Percentiles rank a stretch among this genome's conserved stretches.
Conservation (phyloP, 1,284 basidiomycete species). For the Vanrija humicola region DNA sequence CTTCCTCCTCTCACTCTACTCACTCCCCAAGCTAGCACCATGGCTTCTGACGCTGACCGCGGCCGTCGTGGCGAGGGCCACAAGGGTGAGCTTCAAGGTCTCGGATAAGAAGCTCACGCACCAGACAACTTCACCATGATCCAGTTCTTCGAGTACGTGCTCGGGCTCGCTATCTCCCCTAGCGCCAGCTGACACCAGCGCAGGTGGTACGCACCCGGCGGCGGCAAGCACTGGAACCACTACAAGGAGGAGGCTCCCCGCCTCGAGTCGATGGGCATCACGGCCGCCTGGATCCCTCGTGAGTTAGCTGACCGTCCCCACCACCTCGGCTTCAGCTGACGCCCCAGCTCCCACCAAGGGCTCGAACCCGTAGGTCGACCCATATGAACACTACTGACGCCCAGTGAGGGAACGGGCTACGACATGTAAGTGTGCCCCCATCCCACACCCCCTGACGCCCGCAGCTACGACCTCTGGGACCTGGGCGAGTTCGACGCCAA, state of each 20-base stretch:
- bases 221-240: slow-evolving; percentile 62
- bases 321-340: neutral
- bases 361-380: slow-evolving; percentile 28
- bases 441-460: slow-evolving; percentile 18
- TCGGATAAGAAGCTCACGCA: neutral
- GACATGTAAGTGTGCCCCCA: slow-evolving; percentile 35
- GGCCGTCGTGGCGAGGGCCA: slow-evolving; percentile 5
- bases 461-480: slow-evolving; percentile 67
- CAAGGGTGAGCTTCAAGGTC: slow-evolving; percentile 6
- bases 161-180: neutral
- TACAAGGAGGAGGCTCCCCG: slow-evolving; percentile 66
- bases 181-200: neutral
- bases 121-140: slow-evolving; percentile 46
- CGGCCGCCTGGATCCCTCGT: slow-evolving; percentile 65
- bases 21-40: neutral
- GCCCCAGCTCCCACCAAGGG: slow-evolving; percentile 43
- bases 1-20: too few species aligned
- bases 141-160: slow-evolving; percentile 45
- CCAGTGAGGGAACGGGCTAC: slow-evolving; percentile 42
- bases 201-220: slow-evolving; percentile 41
- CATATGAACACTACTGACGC: slow-evolving; percentile 1
- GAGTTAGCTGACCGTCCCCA: slow-evolving; percentile 7
- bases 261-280: slow-evolving; percentile 74
- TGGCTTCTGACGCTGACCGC: neutral
- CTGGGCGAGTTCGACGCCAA: slow-evolving; percentile 90